Base-by-base conservation (phyloP, 2,329 filamentous ascomycete genomes). In the Dendrostoma leiphaemia region DNA sequence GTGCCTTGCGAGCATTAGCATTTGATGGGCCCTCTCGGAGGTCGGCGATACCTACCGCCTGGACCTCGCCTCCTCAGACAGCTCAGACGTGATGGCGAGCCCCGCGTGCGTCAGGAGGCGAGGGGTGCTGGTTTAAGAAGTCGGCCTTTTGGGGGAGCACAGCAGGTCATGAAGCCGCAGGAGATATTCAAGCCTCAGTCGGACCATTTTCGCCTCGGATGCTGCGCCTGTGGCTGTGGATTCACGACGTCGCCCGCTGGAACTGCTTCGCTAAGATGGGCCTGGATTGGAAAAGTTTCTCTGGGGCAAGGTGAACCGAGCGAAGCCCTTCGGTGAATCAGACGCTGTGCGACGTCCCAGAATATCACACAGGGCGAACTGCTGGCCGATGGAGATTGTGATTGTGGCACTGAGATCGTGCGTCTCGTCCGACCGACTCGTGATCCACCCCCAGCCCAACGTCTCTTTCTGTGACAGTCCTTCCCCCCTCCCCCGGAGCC, bases 61-160 rank as follows among this genome's bases (percentile, higher is more conserved):
- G 51, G 50, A 23, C 10, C 40, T 57, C 54, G 51, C 54, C 51
- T 54, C 35, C 26, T 51, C 40, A 49, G 32, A 49, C 54, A 44
- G 31, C 17, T 19, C 31, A 40, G 43, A 32, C 37, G 32, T 4
- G n/a, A 15, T 44, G 45, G 31, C 32, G n/a, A 13, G 38, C 46
- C 35, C 43, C 37, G 53, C 3, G 35, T 17, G 29, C 28, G 9
- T 32, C 35, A 34, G 41, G 37, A 40, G 41, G 31, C 31, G 38
- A 28, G 23, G 17, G 23, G 12, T 21, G 28, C 24, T 40, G 44
- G 28, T 28, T 34, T 28, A 32, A 45, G 35, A 38, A 23, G n/a
- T n/a, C n/a, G n/a, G n/a, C n/a, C 31, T 13, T 38, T 32, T 56
- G 45, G 54, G 54, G 46, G 31, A 48, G 41, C 50, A 53, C 54